Evolutionary conservation across 163 green algal genomes (phyloP).

Genomic region (Scenedesmus sp.): DNA sequence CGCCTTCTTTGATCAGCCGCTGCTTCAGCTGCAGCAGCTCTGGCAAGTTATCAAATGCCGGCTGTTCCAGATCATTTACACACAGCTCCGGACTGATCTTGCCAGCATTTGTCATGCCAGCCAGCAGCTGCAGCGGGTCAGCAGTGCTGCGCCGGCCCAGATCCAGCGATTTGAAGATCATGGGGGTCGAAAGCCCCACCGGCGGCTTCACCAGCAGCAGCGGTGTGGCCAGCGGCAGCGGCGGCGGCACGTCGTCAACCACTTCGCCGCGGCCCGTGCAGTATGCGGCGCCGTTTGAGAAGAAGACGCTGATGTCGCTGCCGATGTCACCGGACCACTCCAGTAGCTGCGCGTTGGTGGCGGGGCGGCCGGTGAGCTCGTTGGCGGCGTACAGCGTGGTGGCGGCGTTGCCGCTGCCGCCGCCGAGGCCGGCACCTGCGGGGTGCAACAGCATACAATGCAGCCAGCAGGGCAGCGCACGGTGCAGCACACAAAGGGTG

Average conservation of each 20-base stretch:
- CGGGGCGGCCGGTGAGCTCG: conserved; percentile 82
- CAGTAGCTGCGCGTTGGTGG: conserved; percentile 84
- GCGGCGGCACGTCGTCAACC: conserved; percentile 91
- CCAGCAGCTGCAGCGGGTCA: conserved; percentile 82
- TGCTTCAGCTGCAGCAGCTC: conserved; percentile 80
- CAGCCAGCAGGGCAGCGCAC: neutral
- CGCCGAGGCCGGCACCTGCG: conserved; percentile 92
- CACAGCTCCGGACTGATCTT: conserved; percentile 70
- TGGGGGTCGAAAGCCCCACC: conserved; percentile 85
- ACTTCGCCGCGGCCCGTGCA: conserved; percentile 95
- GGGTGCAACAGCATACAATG: neutral
- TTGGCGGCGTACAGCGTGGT: conserved; percentile 98
- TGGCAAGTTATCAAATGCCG: conserved; percentile 91
- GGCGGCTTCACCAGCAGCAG: conserved; percentile 93
- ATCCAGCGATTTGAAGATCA: conserved; percentile 93
- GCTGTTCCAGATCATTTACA: conserved; percentile 96
- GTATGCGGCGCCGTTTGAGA: conserved; percentile 95
- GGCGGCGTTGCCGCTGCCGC: conserved; percentile 96
- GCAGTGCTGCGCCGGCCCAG: conserved; percentile 75
- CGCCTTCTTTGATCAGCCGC: conserved; percentile 49
- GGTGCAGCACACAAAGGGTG: too few relatives aligned
- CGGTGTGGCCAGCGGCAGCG: conserved; percentile 84
- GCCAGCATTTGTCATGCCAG: conserved; percentile 51
- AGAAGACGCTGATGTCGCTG: conserved; percentile 98
- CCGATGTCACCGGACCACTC: conserved; percentile 96